phyloP scores from a whole-genome alignment of 148 eudicot species.

The Suaeda aralocaspica region DNA sequence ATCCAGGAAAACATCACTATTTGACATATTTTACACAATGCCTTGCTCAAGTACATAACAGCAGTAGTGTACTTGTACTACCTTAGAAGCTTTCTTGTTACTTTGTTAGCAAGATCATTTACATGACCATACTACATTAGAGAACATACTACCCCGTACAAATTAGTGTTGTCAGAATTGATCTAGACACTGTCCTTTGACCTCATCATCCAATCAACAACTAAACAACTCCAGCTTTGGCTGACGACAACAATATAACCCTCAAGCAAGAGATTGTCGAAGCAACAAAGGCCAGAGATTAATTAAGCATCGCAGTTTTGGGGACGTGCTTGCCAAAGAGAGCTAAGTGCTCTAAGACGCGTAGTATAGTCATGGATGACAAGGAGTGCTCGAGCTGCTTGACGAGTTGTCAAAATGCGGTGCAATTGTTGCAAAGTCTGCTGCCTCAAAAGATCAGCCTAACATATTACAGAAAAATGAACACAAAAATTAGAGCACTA shows the following conservation, averaged over 20 bases:
- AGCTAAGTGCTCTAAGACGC: slow-evolving; percentile 93
- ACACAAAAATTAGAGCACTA: not conserved
- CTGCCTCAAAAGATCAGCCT: slow-evolving; percentile 97
- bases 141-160: not conserved
- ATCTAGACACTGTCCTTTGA: not conserved
- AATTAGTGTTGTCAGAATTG: slow-evolving; percentile 10
- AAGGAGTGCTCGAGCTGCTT: slow-evolving; percentile 93
- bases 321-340: slow-evolving; percentile 91
- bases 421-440: slow-evolving; percentile 87
- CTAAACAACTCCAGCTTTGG: not conserved
- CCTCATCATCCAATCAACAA: not conserved
- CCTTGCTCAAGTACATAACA: not conserved
- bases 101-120: not conserved
- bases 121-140: slow-evolving; percentile 3
- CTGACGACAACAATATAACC: not conserved
- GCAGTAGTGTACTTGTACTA: not conserved
- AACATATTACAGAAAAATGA: not conserved
- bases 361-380: slow-evolving; percentile 72
- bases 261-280: not conserved
- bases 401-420: slow-evolving; percentile 80
- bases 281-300: not conserved
- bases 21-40: slow-evolving; percentile 10
- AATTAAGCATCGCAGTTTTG: slow-evolving; percentile 38
- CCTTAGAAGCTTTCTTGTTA: not conserved
- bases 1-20: slow-evolving; percentile 2